Evolutionary conservation across 2,329 filamentous ascomycete genomes (phyloP), one percentile per base, ranked within the genome.

Genomic region (Diaporthe vexans): DNA sequence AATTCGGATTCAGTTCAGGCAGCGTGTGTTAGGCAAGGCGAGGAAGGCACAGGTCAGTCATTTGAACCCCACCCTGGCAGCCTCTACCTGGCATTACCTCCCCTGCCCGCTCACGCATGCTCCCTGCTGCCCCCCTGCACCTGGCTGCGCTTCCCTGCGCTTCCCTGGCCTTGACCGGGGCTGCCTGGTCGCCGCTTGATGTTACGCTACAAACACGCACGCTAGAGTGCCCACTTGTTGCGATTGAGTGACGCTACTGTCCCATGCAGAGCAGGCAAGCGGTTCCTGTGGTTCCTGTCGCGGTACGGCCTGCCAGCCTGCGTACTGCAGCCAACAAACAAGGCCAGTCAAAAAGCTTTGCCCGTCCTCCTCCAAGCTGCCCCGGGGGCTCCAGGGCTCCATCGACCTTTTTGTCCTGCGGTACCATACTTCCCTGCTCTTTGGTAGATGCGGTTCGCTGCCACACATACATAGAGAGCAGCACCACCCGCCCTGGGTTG

Each of bases 331-430:
- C 63, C 52, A 73, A 57, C 46, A 52, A 37, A 37, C 46, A 52
- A 72, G 67, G 46, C 59, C 73, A 58, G 52, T 73, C 63, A 68
- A 68, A 67, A 68, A 54, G 63, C 63, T 54, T 68, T 68, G 63
- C 63, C 63, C 63, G 63, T 68, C 63, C 63, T 54, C 63, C 46
- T 26, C 63, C 63, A 24, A 7, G 8, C 19, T 7, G 40, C 33
- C 48, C 33, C 61, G 19, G 43, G 61, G 61, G 43, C 61, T 35
- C 33, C 46, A 52, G 46, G 63, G 46, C 63, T 67, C 46, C 46
- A 69, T 73, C 37, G 37, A 63, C 56, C 58, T 72, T 72, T 73
- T 46, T 58, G 58, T 65, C 46, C 59, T 67, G 57, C 37, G 37
- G 52, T 58, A 48, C 46, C 67, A 65, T 40, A 56, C 63, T 48